A percentile compares a stretch with the other conserved stretches of the same genome.
Evolutionary conservation across 139 green algal species (phyloP).

Genomic region (Chlorella sp.): DNA sequence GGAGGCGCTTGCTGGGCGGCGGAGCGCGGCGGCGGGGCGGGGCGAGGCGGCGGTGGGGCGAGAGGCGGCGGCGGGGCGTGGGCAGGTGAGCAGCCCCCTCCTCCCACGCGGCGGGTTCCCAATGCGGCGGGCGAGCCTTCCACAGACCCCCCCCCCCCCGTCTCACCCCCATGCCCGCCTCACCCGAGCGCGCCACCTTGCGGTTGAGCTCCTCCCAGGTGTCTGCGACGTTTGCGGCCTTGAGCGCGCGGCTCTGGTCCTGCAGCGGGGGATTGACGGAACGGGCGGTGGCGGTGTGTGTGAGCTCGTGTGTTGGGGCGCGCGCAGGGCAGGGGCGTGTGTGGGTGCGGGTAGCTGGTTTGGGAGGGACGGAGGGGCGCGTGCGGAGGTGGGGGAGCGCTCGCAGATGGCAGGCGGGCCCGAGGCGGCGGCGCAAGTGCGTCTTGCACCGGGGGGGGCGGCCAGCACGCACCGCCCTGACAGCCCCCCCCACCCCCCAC

Average conservation of each 20-base stretch:
- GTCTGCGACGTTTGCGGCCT: constrained; percentile 63
- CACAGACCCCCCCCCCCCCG: background rate
- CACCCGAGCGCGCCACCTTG: constrained; percentile 53
- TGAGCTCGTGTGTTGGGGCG: no score
- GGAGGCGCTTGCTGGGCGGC: background rate
- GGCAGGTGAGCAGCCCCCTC: background rate
- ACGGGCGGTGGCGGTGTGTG: background rate
- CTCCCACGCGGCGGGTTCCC: background rate
- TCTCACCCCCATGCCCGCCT: background rate
- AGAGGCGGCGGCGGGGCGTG: background rate
- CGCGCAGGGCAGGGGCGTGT: background rate
- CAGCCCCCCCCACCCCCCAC: background rate
- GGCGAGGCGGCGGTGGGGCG: background rate
- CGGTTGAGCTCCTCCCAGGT: constrained; percentile 62
- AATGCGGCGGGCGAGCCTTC: background rate
- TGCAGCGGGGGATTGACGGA: background rate
- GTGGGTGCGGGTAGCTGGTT: no score
- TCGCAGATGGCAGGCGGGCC: no score
- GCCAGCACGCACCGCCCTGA: background rate
- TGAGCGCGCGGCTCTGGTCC: constrained; percentile 59
- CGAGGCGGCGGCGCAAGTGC: no score
- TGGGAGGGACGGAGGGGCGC: no score
- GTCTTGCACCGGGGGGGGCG: no score
- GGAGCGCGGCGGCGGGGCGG: background rate
- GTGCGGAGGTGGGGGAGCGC: no score